These are phyloP conservation scores for Trypanosoma lewisi DNA, from an alignment of 208 protist species.

Conservation along the genomic window DNA sequence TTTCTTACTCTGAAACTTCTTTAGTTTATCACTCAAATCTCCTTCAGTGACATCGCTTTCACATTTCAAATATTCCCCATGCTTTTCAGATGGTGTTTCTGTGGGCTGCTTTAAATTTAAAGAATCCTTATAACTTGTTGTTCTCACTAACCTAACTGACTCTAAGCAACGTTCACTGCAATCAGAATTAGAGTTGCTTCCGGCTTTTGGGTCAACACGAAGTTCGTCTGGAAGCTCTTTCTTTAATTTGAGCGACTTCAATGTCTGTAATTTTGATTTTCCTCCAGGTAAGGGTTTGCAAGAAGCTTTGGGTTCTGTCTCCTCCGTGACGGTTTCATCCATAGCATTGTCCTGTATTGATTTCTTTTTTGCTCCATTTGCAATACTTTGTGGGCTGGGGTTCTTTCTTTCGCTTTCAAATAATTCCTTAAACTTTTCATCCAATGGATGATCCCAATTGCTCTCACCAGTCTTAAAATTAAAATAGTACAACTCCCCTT, in stretches of 20 bases:
- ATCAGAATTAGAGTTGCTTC: constrained; percentile 10
- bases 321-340: not conserved
- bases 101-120: constrained; percentile 1
- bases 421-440: constrained; percentile 91
- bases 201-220: constrained; percentile 11
- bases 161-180: constrained; percentile 1
- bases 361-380: constrained; percentile 25
- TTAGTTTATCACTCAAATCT: constrained; percentile 6
- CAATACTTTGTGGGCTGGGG: constrained; percentile 29
- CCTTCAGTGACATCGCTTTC: not conserved
- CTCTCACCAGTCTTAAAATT: constrained; percentile 92
- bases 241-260: constrained; percentile 39
- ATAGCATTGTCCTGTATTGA: not conserved
- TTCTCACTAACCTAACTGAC: not conserved
- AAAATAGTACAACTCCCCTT: constrained; percentile 95
- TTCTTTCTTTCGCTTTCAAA: constrained; percentile 58
- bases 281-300: constrained; percentile 2
- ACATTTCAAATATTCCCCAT: not conserved
- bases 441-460: constrained; percentile 95
- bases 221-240: constrained; percentile 33
- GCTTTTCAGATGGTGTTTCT: not conserved
- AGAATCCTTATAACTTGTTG: not conserved
- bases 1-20: constrained; percentile 18
- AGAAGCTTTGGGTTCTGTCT: constrained; percentile 5
- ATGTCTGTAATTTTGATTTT: constrained; percentile 18